Evolutionary conservation across 2,329 filamentous ascomycete species (phyloP).

Genomic region (Colletotrichum sp.): DNA sequence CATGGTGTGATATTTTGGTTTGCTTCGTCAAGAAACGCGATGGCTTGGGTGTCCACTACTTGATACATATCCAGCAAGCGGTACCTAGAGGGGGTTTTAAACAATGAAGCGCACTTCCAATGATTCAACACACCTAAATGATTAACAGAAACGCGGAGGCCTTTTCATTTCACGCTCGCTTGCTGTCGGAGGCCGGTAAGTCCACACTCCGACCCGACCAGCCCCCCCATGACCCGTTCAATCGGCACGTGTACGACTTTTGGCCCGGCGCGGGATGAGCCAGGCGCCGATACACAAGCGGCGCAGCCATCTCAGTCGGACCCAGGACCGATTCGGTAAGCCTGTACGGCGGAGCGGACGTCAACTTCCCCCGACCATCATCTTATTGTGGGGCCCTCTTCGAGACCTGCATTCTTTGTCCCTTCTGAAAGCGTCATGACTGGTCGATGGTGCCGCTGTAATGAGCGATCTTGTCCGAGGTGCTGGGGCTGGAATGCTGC

Average conservation of each 20-base stretch:
- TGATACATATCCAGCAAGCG: accelerated
- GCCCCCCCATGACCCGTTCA: neutral
- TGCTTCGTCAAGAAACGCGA: too few species aligned
- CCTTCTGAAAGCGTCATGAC: neutral
- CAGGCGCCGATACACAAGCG: neutral
- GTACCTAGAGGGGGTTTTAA: accelerated
- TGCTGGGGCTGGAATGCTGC: neutral
- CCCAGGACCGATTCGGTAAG: neutral
- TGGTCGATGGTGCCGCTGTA: neutral
- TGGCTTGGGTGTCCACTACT: accelerated
- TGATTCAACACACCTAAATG: too few species aligned
- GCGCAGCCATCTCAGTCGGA: neutral
- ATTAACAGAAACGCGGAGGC: too few species aligned
- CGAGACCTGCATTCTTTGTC: neutral
- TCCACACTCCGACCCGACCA: neutral
- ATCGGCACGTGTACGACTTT: neutral
- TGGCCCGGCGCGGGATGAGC: neutral
- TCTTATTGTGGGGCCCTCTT: neutral
- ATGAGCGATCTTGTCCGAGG: neutral
- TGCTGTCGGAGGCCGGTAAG: neutral
- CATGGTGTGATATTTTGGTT: too few species aligned
- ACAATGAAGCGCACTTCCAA: accelerated
- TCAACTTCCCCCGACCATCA: neutral
- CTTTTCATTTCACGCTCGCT: too few species aligned
- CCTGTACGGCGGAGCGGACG: neutral